These are phyloP conservation scores for Ogataea methylovora DNA, from an alignment of 805 yeast genomes.

Conservation along the genomic window DNA sequence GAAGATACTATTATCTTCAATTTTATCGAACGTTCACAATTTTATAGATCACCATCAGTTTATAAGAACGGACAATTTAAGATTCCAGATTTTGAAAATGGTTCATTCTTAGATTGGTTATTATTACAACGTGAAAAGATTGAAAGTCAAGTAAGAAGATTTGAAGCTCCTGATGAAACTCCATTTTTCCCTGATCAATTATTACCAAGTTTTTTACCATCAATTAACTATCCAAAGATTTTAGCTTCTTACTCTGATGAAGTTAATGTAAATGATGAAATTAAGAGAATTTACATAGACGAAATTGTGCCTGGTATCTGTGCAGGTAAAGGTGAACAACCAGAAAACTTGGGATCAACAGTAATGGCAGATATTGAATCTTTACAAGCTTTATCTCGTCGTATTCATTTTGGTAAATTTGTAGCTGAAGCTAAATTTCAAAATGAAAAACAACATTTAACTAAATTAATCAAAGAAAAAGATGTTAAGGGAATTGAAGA, in stretches of 20 bases:
- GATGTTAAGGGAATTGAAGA: slow-evolving; percentile 70
- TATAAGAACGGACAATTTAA: slow-evolving; percentile 51
- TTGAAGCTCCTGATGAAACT: slow-evolving; percentile 88
- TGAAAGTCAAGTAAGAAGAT: slow-evolving; percentile 80
- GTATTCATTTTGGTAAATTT: slow-evolving; percentile 95
- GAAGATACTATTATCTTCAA: slow-evolving; percentile 94
- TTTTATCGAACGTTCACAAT: slow-evolving; percentile 89
- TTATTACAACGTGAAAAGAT: slow-evolving; percentile 64
- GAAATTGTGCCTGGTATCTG: slow-evolving; percentile 73
- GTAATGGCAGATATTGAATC: slow-evolving; percentile 79
- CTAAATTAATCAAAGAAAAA: slow-evolving; percentile 51
- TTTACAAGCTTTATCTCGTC: slow-evolving; percentile 79
- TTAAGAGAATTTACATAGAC: slow-evolving; percentile 59
- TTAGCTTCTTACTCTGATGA: slow-evolving; percentile 70
- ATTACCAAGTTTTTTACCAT: slow-evolving; percentile 66
- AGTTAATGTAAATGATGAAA: slow-evolving; percentile 66
- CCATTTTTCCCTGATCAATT: slow-evolving; percentile 76
- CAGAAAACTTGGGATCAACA: slow-evolving; percentile 83
- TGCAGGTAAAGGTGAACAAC: slow-evolving; percentile 61
- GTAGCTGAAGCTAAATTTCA: slow-evolving; percentile 94
- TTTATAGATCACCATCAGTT: slow-evolving; percentile 65
- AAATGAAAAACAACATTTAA: slow-evolving; percentile 55
- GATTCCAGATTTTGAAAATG: slow-evolving; percentile 58
- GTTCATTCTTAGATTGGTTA: slow-evolving; percentile 85
- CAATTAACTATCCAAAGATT: slow-evolving; percentile 68